These are phyloP conservation scores for Arachis monticola DNA, from an alignment of 331 rosid species.

Conservation along the genomic window DNA sequence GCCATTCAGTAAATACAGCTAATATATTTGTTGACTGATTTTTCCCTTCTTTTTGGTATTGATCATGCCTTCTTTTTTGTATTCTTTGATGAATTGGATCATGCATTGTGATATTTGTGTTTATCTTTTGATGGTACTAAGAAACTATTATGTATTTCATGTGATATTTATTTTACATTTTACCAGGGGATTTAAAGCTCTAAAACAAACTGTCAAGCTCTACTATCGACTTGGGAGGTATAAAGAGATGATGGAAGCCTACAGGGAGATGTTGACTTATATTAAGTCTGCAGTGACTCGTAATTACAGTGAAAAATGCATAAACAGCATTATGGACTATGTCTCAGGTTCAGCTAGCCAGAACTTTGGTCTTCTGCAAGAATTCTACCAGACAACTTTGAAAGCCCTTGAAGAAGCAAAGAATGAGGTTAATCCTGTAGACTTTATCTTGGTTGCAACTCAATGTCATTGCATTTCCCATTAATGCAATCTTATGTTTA, in stretches of 20 bases:
- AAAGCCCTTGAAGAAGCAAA: conserved; percentile 98
- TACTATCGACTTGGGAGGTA: conserved; percentile 88
- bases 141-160: conserved; percentile 3
- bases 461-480: conserved; percentile 16
- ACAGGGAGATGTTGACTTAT: conserved; percentile 98
- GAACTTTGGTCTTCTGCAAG: conserved; percentile 89
- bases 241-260: conserved; percentile 97
- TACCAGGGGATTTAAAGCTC: conserved; percentile 91
- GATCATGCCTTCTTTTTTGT: too few species aligned
- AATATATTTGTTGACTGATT: conserved; percentile 16
- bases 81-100: conserved; percentile 7
- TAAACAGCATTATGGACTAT: conserved; percentile 96
- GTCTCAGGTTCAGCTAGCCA: conserved; percentile 99
- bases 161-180: conserved; percentile 23
- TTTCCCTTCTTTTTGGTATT: too few species aligned
- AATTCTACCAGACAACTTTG: conserved; percentile 93
- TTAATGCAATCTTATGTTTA: conserved; percentile 30
- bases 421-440: conserved; percentile 71
- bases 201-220: conserved; percentile 97
- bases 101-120: conserved; percentile 10
- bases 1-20: conserved; percentile 17
- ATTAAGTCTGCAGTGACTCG: conserved; percentile 95
- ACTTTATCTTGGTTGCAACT: conserved; percentile 20
- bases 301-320: conserved; percentile 95
- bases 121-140: conserved; percentile 1